Evolutionary conservation across 1,139 yeast genomes (phyloP).

Genomic region (Pichia sp.): DNA sequence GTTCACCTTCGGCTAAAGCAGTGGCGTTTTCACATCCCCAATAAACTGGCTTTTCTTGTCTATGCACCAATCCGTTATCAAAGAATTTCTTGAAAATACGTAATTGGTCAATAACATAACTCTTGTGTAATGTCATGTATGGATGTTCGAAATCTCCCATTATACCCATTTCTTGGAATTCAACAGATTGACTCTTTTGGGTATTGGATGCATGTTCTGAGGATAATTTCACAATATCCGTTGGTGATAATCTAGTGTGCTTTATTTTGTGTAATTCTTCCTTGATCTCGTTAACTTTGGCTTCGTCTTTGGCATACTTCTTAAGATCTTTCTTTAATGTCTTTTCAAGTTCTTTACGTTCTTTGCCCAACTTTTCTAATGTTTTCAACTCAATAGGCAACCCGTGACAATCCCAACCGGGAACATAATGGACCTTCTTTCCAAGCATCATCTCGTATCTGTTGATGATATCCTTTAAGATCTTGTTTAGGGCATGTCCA

Average conservation of each 20-base stretch:
- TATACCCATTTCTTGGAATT: constrained; percentile 70
- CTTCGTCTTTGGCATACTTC: constrained; percentile 17
- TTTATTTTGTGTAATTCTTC: constrained; percentile 20
- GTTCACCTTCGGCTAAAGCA: constrained; percentile 95
- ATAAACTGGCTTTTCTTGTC: constrained; percentile 93
- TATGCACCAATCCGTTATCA: constrained; percentile 63
- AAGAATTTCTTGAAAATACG: constrained; percentile 66
- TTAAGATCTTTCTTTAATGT: constrained; percentile 36
- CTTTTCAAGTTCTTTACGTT: constrained; percentile 33
- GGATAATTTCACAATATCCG: constrained; percentile 64
- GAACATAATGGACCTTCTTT: constrained; percentile 63
- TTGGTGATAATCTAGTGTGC: constrained; percentile 36
- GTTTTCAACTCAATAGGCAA: constrained; percentile 93
- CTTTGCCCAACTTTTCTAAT: constrained; percentile 41
- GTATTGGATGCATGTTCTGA: constrained; percentile 64
- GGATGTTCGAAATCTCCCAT: constrained; percentile 79
- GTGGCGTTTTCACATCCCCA: constrained; percentile 97
- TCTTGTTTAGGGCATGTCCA: constrained; percentile 92
- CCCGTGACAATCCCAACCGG: constrained; percentile 99
- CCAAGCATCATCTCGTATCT: constrained; percentile 68
- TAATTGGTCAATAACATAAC: constrained; percentile 74
- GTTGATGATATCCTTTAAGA: constrained; percentile 80
- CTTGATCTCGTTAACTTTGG: constrained; percentile 17
- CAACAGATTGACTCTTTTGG: constrained; percentile 58
- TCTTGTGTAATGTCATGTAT: constrained; percentile 69